A percentile compares a stretch with the other conserved stretches of the same genome.
phyloP scores from a whole-genome alignment of 345 rosid genomes.

The Linum lewisii region DNA sequence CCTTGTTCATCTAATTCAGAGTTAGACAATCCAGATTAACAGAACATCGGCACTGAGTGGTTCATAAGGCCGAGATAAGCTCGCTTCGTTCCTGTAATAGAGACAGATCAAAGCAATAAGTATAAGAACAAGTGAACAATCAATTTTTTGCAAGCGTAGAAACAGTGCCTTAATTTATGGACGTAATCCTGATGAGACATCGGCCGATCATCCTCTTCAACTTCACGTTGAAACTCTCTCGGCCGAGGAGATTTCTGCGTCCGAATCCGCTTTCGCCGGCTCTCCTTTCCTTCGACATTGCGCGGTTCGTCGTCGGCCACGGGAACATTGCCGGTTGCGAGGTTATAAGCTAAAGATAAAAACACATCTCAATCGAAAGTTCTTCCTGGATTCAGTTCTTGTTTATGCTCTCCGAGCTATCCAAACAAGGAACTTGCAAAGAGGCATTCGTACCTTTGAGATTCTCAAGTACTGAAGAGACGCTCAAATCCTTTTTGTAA shows the following conservation, averaged over 20 bases:
- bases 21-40: conserved; percentile 33
- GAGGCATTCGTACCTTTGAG: conserved; percentile 31
- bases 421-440: not conserved
- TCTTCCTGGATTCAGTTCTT: too few relatives aligned
- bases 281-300: conserved; percentile 10
- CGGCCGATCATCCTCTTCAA: conserved; percentile 32
- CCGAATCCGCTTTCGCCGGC: conserved; percentile 25
- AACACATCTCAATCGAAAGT: too few relatives aligned
- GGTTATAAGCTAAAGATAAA: conserved; percentile 37
- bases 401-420: not conserved
- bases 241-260: conserved; percentile 13
- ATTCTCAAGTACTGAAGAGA: conserved; percentile 59
- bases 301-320: conserved; percentile 19
- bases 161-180: conserved; percentile 34
- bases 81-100: conserved; percentile 43
- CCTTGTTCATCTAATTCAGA: not conserved
- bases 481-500: conserved; percentile 45
- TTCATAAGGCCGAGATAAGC: conserved; percentile 30
- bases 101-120: not conserved
- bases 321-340: conserved; percentile 47
- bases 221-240: conserved; percentile 7
- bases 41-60: conserved; percentile 33
- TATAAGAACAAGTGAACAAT: conserved; percentile 1
- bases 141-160: not conserved
- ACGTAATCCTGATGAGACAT: conserved; percentile 61